Conservation (phyloP, 495 filamentous ascomycete genomes). For the Aspergillus bertholletiae region DNA sequence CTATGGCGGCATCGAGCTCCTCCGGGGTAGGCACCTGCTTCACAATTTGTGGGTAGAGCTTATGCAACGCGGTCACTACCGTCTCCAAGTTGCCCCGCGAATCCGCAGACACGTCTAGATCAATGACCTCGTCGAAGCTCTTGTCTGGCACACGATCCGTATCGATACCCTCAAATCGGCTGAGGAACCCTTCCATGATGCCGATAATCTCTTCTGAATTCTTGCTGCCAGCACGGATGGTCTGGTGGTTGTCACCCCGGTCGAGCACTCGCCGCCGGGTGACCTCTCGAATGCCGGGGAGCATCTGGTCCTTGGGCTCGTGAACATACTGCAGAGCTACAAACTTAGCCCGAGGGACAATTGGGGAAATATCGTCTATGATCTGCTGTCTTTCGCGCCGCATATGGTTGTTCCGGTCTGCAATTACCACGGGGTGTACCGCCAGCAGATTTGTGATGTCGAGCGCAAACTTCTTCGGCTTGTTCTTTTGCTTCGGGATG, state of each 20-base stretch:
- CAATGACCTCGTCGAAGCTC: conserved; percentile 75
- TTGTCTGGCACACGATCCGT: conserved; percentile 61
- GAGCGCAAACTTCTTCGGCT: conserved; percentile 68
- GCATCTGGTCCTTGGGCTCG: conserved; percentile 54
- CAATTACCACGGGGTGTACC: conserved; percentile 68
- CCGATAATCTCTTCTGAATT: conserved; percentile 64
- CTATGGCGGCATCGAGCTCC: conserved; percentile 79
- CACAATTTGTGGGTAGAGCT: conserved; percentile 71
- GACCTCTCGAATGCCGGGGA: conserved; percentile 63
- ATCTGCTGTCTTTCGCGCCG: conserved; percentile 82
- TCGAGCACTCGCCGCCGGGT: conserved; percentile 75
- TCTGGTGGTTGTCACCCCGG: conserved; percentile 96
- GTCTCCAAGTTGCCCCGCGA: conserved; percentile 87
- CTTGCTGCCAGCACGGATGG: conserved; percentile 77
- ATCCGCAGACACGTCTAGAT: conserved; percentile 70
- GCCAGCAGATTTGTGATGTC: conserved; percentile 59
- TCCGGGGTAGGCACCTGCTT: conserved; percentile 61
- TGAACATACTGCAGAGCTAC: conserved; percentile 95
- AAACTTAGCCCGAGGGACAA: conserved; percentile 59
- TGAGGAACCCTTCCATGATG: conserved; percentile 95
- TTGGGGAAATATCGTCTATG: conserved; percentile 67
- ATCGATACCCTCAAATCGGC: conserved; percentile 77
- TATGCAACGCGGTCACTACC: conserved; percentile 64
- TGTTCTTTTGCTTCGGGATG: conserved; percentile 68
- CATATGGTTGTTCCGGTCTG: conserved; percentile 92